These are phyloP conservation scores for Darksidea phi DNA, from an alignment of 495 filamentous ascomycete species.

Conservation along the genomic window DNA sequence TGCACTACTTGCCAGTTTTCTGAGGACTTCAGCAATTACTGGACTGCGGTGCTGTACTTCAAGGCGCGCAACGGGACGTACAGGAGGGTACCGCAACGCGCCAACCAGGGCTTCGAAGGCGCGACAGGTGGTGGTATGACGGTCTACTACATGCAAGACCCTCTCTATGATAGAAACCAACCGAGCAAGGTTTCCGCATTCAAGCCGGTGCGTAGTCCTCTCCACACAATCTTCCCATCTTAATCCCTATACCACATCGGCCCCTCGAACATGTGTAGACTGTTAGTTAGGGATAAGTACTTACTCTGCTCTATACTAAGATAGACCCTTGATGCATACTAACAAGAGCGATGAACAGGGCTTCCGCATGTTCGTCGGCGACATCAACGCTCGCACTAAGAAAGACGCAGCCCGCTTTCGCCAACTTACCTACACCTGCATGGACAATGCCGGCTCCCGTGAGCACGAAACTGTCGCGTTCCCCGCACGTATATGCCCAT, in stretches of 20 bases:
- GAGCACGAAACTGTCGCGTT: conserved; percentile 1
- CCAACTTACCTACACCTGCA: conserved; percentile 14
- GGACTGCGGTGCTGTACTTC: conserved; percentile 25
- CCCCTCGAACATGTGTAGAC: neutral
- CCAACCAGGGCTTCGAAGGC: conserved; percentile 10
- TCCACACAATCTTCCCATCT: too few relatives aligned
- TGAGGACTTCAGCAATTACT: conserved; percentile 21
- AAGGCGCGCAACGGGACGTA: conserved; percentile 19
- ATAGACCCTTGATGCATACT: too few relatives aligned
- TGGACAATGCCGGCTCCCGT: neutral
- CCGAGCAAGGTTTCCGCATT: conserved; percentile 13
- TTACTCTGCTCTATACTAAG: too few relatives aligned
- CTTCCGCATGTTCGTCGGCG: conserved; percentile 24
- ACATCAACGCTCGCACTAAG: conserved; percentile 8
- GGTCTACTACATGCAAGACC: conserved; percentile 21
- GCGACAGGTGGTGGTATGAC: conserved; percentile 17
- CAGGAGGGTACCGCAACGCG: conserved; percentile 10
- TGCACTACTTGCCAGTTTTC: conserved; percentile 15
- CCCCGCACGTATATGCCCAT: neutral
- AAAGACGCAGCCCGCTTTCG: conserved; percentile 4
- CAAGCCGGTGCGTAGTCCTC: conserved; percentile 14
- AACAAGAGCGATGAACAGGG: too few relatives aligned
- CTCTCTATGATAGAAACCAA: conserved; percentile 5
- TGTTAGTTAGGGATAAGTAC: too few relatives aligned
- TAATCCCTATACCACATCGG: neutral